Evolutionary conservation across 2,329 filamentous ascomycete genomes (phyloP).

Genomic region (Cryphonectria radicalis): DNA sequence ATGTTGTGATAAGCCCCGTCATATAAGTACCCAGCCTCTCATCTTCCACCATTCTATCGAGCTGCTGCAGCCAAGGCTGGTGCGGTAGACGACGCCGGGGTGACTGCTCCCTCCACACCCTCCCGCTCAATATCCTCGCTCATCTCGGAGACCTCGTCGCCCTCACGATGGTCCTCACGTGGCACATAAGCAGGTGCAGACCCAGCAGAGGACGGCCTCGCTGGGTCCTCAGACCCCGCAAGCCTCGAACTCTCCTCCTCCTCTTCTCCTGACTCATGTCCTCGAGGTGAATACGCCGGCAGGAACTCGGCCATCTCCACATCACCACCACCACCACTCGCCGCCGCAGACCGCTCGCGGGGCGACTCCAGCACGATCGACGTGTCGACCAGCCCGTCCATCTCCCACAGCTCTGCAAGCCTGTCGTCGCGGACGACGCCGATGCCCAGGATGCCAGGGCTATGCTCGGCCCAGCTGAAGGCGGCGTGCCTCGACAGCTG

Average conservation of each 20-base stretch:
- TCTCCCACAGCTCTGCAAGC: conserved; percentile 6
- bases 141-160: not conserved
- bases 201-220: not conserved
- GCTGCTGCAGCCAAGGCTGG: not conserved
- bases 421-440: not conserved
- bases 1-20: not conserved
- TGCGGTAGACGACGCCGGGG: not conserved
- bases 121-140: not conserved
- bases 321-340: not conserved
- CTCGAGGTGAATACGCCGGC: conserved; percentile 18
- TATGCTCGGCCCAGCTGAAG: not conserved
- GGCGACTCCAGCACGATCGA: not conserved
- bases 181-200: not conserved
- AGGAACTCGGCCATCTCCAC: conserved; percentile 19
- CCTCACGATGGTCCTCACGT: not conserved
- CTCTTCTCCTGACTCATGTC: not conserved
- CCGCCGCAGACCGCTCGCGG: not conserved
- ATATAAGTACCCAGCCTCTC: not conserved
- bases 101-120: not conserved
- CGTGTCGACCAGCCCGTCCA: conserved; percentile 20
- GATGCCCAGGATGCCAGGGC: not conserved
- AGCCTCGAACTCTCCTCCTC: not conserved
- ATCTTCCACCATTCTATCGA: not conserved
- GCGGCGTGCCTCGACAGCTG: conserved; percentile 16
- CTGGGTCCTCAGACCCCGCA: not conserved